Base-by-base conservation (phyloP, 2,329 filamentous ascomycete species). In the Didymella sp. region DNA sequence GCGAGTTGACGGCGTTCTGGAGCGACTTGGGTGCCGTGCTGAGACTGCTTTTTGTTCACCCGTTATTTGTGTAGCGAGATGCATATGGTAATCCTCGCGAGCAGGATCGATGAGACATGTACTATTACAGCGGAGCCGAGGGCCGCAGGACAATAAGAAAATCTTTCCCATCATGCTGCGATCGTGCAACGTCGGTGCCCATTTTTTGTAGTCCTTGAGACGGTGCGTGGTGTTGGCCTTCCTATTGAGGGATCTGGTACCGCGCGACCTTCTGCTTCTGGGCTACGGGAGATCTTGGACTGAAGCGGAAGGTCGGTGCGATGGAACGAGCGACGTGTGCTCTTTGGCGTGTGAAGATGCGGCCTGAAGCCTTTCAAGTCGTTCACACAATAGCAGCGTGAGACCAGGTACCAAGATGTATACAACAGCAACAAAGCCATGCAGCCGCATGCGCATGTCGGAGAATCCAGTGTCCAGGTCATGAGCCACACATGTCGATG, bases 31-130 rank as follows among this genome's bases (percentile, higher is more conserved):
- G 49, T n/a, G 17, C n/a, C 53, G 49, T 53, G 30, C 55, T 49
- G 49, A 42, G 41, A 25, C 40, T 49, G 38, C 21, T 45, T 58
- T 50, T 57, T 47, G 33, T 54, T 31, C 38, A 35, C 42, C 35
- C 48, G 51, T 22, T 55, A 31, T 60, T 45, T 63, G 58, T 47
- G 61, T 51, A 55, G 59, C 56, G 57, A 40, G 51, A 47, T 58
- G 59, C 56, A 60, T 59, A 33, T 40, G 28, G 45, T 45, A 57
- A 56, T 61, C 13, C 24, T 40, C 47, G 41, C 54, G 59, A 56
- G 46, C 30, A 54, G 56, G 51, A 48, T 50, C 11, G 37, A 43
- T 13, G 41, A 51, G 43, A 51, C 44, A 59, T 61, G 56, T 63
- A 63, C 51, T 56, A 63, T 43, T 58, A 61, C 27, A 41, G 49